Percentiles rank a stretch among this genome's conserved stretches.
Evolutionary conservation across 2,329 filamentous ascomycete species (phyloP).

Genomic region (Chaetothyriales sp.): DNA sequence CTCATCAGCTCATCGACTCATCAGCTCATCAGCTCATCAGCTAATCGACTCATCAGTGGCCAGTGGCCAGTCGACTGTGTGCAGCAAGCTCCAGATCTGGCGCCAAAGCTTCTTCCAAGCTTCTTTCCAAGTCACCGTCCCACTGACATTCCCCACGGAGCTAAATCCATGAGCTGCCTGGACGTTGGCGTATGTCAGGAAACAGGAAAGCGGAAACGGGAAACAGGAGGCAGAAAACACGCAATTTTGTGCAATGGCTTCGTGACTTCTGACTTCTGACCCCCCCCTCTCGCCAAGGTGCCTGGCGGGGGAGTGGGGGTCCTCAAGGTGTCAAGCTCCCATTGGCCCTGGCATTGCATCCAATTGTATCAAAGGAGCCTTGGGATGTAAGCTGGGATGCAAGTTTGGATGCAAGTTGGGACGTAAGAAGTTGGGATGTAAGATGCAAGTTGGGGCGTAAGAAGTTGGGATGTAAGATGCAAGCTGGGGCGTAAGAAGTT

Average conservation of each 20-base stretch:
- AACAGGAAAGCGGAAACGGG: too few relatives aligned
- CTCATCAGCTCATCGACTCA: background rate
- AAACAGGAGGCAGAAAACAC: background rate
- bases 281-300: too few relatives aligned
- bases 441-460: too few relatives aligned
- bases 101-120: background rate
- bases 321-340: background rate
- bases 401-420: too few relatives aligned
- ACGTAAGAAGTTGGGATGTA: too few relatives aligned
- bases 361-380: background rate
- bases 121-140: background rate
- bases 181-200: background rate
- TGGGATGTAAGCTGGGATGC: too few relatives aligned
- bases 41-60: background rate
- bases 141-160: background rate
- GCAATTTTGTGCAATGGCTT: background rate
- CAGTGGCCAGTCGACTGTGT: too few relatives aligned
- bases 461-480: too few relatives aligned
- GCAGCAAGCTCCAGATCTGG: background rate
- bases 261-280: background rate
- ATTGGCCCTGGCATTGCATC: background rate
- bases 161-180: background rate
- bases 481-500: too few relatives aligned
- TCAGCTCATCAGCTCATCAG: too few relatives aligned
- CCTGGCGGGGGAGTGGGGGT: background rate